Conservation (phyloP, 169 alveolate species). For the Fabrea salina region DNA sequence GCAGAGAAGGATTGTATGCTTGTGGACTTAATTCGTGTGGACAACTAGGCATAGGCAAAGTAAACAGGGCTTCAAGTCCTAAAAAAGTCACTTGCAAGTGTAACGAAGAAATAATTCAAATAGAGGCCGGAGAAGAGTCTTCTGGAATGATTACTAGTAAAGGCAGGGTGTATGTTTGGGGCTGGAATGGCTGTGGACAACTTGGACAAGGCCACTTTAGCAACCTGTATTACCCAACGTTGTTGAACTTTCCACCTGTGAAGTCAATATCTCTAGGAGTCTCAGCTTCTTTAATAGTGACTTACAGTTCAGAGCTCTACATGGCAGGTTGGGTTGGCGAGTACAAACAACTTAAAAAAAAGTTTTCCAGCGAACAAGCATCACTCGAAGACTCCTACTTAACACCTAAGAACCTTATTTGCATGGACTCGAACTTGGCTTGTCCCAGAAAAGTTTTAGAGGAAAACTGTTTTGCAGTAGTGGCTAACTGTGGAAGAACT, state of each 20-base stretch:
- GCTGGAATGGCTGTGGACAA: slow-evolving; percentile 17
- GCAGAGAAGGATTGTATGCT: background rate
- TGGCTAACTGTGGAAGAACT: background rate
- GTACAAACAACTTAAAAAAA: background rate
- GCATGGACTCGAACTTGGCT: background rate
- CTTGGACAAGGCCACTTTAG: slow-evolving; percentile 23
- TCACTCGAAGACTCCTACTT: too few species aligned
- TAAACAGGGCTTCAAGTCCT: background rate
- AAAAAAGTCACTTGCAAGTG: background rate
- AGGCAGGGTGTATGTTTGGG: background rate
- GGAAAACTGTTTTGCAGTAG: background rate
- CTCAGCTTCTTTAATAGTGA: background rate
- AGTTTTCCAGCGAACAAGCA: background rate
- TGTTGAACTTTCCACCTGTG: background rate
- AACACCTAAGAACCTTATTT: background rate
- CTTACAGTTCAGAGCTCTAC: background rate
- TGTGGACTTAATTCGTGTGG: slow-evolving; percentile 18
- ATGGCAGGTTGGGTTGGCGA: background rate
- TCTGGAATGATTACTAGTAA: background rate
- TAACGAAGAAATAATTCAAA: background rate
- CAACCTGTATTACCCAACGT: background rate
- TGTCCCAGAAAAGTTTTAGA: background rate
- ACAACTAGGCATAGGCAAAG: slow-evolving; percentile 13
- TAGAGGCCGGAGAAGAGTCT: slow-evolving; percentile 20
- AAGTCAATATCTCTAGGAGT: slow-evolving; percentile 3